Evolutionary conservation across 768 basidiomycete genomes (phyloP).

Genomic region (Asterophora parasitica): DNA sequence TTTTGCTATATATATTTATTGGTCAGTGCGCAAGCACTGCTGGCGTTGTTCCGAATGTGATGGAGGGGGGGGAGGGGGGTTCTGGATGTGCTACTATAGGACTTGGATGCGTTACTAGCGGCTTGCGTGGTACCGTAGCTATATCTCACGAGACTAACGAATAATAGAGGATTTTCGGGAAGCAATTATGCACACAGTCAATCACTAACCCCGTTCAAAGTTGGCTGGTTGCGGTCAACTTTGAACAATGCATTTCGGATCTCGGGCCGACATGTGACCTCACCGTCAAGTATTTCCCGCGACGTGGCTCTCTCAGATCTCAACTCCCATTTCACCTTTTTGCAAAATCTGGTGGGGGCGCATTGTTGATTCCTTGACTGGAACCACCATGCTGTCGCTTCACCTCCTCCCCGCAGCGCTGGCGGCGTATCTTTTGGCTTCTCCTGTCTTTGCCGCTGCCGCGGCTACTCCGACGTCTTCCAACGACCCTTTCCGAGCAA

Average conservation of each 20-base stretch:
- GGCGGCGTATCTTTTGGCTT: slow-evolving; percentile 7
- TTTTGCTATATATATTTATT: too few relatives aligned
- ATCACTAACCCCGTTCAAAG: too few relatives aligned
- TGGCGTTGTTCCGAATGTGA: too few relatives aligned
- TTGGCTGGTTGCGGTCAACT: too few relatives aligned
- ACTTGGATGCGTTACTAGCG: not conserved
- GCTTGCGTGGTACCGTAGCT: not conserved
- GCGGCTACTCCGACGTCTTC: slow-evolving; percentile 22
- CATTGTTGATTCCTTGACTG: slow-evolving; percentile 7
- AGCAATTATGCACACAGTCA: too few relatives aligned
- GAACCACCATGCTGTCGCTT: slow-evolving; percentile 13
- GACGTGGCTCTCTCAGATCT: not conserved
- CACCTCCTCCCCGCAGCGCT: slow-evolving; percentile 12
- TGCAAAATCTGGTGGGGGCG: not conserved
- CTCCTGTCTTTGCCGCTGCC: slow-evolving; percentile 8
- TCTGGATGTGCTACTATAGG: not conserved
- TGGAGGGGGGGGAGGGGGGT: not conserved
- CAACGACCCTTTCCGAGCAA: slow-evolving; percentile 59
- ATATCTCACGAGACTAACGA: too few relatives aligned
- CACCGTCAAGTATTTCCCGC: not conserved
- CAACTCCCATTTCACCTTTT: not conserved
- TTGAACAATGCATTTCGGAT: too few relatives aligned
- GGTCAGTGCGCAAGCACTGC: too few relatives aligned
- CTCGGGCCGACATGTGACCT: not conserved
- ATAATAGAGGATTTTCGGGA: too few relatives aligned